Evolutionary conservation across 306 rosid species (phyloP).

Genomic region (Parietaria judaica): DNA sequence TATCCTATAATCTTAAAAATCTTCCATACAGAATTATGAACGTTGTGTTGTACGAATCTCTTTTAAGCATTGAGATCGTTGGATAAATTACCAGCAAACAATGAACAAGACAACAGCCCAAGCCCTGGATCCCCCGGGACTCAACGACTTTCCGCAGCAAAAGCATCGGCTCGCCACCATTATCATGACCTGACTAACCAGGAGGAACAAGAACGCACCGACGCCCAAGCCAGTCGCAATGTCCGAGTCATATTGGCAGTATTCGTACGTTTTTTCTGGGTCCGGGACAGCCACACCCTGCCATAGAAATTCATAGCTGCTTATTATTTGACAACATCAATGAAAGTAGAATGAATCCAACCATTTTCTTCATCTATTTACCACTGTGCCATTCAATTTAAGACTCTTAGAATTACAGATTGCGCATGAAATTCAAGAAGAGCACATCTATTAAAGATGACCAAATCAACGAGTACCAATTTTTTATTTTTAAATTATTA

Average conservation of each 20-base stretch:
- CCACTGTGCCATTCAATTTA: too few species aligned
- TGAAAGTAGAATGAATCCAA: not conserved
- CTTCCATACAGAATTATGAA: too few species aligned
- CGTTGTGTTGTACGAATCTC: too few species aligned
- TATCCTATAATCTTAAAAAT: too few species aligned
- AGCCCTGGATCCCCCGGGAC: slow-evolving; percentile 88
- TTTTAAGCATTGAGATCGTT: not conserved
- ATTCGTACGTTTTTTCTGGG: slow-evolving; percentile 27
- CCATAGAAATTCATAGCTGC: not conserved
- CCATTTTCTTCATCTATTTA: not conserved
- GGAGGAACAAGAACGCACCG: slow-evolving; percentile 79
- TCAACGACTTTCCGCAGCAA: slow-evolving; percentile 87
- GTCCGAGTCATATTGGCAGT: slow-evolving; percentile 76
- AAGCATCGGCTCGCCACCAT: slow-evolving; percentile 96
- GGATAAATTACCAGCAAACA: slow-evolving; percentile 62
- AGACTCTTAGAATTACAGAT: too few species aligned
- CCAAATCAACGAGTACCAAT: too few species aligned
- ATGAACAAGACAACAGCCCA: slow-evolving; percentile 78
- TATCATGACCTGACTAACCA: slow-evolving; percentile 61
- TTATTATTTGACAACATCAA: not conserved
- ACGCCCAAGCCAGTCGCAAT: slow-evolving; percentile 88
- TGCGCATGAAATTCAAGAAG: too few species aligned
- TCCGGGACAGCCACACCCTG: slow-evolving; percentile 61
- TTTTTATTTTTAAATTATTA: too few species aligned
- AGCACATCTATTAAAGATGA: too few species aligned